These are phyloP conservation scores for Fabrea salina DNA, from an alignment of 169 alveolate genomes.

Conservation along the genomic window DNA sequence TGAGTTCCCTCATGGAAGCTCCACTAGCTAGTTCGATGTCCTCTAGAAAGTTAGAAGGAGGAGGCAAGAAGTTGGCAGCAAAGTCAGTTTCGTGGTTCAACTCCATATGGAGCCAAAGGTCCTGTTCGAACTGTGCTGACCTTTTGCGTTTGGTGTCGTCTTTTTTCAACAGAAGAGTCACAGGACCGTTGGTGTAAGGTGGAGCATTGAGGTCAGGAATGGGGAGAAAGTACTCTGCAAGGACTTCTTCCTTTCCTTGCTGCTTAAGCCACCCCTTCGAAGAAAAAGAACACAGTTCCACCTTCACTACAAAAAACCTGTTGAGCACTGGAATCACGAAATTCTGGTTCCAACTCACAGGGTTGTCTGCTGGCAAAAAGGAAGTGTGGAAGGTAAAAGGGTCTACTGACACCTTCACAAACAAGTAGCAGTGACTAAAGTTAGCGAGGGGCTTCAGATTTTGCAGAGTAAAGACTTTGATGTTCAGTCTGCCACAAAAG, in stretches of 20 bases:
- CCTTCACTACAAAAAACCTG: background rate
- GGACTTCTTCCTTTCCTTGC: background rate
- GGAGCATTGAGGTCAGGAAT: background rate
- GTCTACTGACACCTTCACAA: background rate
- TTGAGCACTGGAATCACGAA: background rate
- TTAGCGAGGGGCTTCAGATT: background rate
- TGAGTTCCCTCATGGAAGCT: background rate
- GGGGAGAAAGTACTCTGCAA: background rate
- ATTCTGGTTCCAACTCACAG: background rate
- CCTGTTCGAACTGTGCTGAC: background rate
- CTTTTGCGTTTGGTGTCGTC: background rate
- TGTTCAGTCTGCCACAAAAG: background rate
- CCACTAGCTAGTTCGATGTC: background rate
- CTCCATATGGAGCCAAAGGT: background rate
- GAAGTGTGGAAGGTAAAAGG: background rate
- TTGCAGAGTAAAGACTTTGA: constrained; percentile 1
- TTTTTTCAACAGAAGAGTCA: background rate
- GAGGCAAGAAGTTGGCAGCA: background rate
- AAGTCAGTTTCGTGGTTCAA: background rate
- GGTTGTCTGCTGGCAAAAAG: background rate
- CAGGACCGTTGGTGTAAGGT: background rate
- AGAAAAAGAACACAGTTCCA: background rate
- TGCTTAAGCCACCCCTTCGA: constrained; percentile 24
- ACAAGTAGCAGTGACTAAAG: background rate
- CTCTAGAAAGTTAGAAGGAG: background rate